Conservation (phyloP, 2,329 filamentous ascomycete genomes). For the Fusarium fracticaudum region DNA sequence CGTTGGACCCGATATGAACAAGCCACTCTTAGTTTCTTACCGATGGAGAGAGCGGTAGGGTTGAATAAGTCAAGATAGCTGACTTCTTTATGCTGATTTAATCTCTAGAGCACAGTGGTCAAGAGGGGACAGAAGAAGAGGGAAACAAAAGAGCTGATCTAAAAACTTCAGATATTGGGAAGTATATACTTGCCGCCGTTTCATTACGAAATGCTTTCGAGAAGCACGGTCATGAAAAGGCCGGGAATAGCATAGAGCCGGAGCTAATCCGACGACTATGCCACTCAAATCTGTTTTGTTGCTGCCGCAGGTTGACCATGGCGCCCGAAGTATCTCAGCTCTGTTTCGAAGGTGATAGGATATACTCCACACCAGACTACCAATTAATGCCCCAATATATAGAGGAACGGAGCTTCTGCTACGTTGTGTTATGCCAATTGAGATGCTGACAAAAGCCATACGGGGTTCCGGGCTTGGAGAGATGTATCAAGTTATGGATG, state of each 20-base stretch:
- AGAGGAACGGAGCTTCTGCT: no score
- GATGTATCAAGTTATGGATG: no score
- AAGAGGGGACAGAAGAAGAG: neutral
- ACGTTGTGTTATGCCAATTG: neutral
- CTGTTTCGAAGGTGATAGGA: fast-evolving
- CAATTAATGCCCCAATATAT: neutral
- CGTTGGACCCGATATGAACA: no score
- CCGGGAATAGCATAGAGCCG: fast-evolving
- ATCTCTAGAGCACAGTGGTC: fast-evolving
- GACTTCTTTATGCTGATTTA: no score
- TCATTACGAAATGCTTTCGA: neutral
- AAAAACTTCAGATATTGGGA: fast-evolving
- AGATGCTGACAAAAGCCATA: neutral
- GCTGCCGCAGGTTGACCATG: fast-evolving
- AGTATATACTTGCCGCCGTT: neutral
- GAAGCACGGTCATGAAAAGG: neutral
- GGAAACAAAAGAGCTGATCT: neutral
- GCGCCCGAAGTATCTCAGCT: fast-evolving
- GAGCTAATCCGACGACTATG: neutral
- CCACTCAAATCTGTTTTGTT: neutral
- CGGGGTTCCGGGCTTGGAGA: no score
- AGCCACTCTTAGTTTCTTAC: no score
- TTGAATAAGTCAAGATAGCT: no score
- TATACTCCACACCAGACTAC: fast-evolving
- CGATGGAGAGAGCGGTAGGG: no score